A percentile compares a stretch with the other conserved stretches of the same genome.
These are phyloP conservation scores for Sporormia fimetaria DNA, from an alignment of 495 filamentous ascomycete species.

Conservation along the genomic window DNA sequence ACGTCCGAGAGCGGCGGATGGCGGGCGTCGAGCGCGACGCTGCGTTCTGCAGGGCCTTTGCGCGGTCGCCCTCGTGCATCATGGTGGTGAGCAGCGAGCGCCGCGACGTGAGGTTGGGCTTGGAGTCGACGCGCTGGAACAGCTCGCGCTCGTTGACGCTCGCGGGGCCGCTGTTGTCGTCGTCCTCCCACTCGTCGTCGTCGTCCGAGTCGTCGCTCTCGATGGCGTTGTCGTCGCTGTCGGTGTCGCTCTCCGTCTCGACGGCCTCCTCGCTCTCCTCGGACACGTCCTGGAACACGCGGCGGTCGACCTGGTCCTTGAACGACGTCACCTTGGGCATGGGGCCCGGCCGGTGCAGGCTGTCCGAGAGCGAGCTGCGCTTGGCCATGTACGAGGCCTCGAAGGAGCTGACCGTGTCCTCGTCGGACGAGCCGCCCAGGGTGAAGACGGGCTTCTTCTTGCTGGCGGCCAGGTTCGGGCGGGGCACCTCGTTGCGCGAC, in stretches of 20 bases:
- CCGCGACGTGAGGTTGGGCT: constrained; percentile 70
- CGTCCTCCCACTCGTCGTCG: constrained; percentile 87
- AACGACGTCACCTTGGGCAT: constrained; percentile 78
- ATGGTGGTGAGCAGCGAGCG: constrained; percentile 83
- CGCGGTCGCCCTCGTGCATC: constrained; percentile 67
- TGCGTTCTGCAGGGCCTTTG: constrained; percentile 49
- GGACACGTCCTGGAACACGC: constrained; percentile 49
- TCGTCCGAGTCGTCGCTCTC: constrained; percentile 56
- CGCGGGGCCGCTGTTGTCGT: constrained; percentile 73
- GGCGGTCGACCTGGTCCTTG: constrained; percentile 59
- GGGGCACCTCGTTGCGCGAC: constrained; percentile 35
- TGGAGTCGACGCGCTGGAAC: constrained; percentile 86
- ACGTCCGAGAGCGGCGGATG: constrained; percentile 63
- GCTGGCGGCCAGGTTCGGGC: constrained; percentile 32
- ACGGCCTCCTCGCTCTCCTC: constrained; percentile 60
- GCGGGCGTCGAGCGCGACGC: constrained; percentile 74
- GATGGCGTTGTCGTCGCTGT: constrained; percentile 34
- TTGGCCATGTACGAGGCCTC: constrained; percentile 47
- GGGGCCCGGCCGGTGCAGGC: constrained; percentile 36
- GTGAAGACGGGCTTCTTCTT: constrained; percentile 62
- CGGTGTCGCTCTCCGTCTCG: constrained; percentile 52
- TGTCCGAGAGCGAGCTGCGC: constrained; percentile 45
- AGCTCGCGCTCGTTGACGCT: constrained; percentile 66
- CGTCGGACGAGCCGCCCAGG: constrained; percentile 69
- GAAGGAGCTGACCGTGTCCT: constrained; percentile 70